A percentile compares a stretch with the other conserved stretches of the same genome.
phyloP scores from a whole-genome alignment of 495 filamentous ascomycete species.

The Aspergillus avenaceus region DNA sequence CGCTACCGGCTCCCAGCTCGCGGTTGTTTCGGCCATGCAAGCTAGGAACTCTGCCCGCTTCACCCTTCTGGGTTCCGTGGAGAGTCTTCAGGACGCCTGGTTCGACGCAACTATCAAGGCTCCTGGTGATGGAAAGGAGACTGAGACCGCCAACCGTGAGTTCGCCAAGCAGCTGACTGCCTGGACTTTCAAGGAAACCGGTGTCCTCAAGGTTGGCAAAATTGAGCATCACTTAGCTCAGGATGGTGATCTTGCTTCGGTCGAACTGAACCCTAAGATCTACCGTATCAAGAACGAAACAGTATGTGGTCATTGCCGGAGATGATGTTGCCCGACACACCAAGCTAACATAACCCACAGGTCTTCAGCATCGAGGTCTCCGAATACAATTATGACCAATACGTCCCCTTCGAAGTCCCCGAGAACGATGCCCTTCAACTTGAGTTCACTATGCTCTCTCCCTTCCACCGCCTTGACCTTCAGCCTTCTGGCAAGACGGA shows the following conservation, averaged over 20 bases:
- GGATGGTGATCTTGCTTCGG: conserved; percentile 30
- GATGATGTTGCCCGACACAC: neutral
- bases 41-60: conserved; percentile 91
- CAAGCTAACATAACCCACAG: conserved; percentile 43
- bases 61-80: conserved; percentile 78
- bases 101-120: conserved; percentile 76
- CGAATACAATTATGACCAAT: conserved; percentile 69
- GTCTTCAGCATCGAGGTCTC: conserved; percentile 85
- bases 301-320: conserved; percentile 51
- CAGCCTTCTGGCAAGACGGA: conserved; percentile 50
- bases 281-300: conserved; percentile 97
- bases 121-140: conserved; percentile 48
- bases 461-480: conserved; percentile 89
- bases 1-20: conserved; percentile 75
- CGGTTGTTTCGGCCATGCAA: conserved; percentile 78
- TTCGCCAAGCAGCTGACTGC: conserved; percentile 79
- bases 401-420: conserved; percentile 68
- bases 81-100: conserved; percentile 86
- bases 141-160: conserved; percentile 69
- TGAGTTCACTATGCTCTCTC: conserved; percentile 97
- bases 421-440: conserved; percentile 73
- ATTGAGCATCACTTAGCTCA: conserved; percentile 72
- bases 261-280: conserved; percentile 72
- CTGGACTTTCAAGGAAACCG: conserved; percentile 93
- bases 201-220: conserved; percentile 80